These are phyloP conservation scores for Cystobasidium tubakii DNA, from an alignment of 768 basidiomycete species.

Conservation along the genomic window DNA sequence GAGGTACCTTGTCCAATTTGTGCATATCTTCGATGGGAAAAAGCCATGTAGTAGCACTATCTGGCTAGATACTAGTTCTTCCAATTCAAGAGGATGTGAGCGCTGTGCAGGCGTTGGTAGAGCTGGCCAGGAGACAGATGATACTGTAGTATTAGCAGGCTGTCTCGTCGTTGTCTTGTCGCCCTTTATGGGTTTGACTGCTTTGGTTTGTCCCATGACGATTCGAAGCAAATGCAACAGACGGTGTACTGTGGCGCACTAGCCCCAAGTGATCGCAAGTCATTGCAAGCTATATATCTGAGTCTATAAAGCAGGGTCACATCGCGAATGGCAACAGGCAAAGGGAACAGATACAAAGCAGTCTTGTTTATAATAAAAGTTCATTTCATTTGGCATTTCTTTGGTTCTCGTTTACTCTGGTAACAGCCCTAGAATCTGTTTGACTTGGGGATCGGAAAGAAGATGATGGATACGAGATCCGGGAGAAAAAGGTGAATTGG, in stretches of 20 bases:
- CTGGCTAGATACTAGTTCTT: constrained; percentile 4
- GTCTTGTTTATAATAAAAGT: background rate
- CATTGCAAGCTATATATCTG: no score
- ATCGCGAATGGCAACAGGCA: background rate
- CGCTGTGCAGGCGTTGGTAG: constrained; percentile 28
- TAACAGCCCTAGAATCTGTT: constrained; percentile 2
- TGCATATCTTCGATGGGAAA: constrained; percentile 34
- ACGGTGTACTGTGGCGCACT: background rate
- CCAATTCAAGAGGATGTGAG: constrained; percentile 18
- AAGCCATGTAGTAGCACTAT: constrained; percentile 30
- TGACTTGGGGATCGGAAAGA: background rate
- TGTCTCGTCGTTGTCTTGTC: background rate
- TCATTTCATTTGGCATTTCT: constrained; percentile 18
- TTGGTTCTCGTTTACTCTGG: constrained; percentile 22
- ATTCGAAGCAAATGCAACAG: background rate
- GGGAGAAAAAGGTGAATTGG: no score
- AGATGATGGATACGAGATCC: background rate
- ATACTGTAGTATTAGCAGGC: background rate
- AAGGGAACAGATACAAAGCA: background rate
- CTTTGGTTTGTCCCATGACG: background rate
- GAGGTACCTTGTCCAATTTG: constrained; percentile 22
- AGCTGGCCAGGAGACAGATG: constrained; percentile 20
- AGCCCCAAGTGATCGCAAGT: no score
- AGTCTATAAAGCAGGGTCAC: no score
- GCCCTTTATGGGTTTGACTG: background rate